Evolutionary conservation across 495 filamentous ascomycete genomes (phyloP).

Genomic region (Trichocladium antarcticum): DNA sequence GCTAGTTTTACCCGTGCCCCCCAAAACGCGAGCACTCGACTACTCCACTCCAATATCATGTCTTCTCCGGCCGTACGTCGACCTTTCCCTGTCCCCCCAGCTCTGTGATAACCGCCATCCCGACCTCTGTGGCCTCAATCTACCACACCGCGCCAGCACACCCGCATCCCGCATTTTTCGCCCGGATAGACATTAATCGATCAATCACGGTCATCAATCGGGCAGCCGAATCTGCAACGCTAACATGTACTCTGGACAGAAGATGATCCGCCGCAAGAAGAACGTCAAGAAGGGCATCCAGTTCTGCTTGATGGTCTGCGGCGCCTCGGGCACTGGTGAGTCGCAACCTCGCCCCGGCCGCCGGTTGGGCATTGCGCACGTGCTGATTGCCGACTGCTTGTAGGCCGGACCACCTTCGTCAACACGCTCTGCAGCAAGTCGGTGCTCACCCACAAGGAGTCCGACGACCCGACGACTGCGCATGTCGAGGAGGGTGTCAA

Average conservation of each 20-base stretch:
- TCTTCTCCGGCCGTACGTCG: conserved; percentile 32
- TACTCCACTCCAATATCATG: conserved; percentile 21
- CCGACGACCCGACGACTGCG: conserved; percentile 75
- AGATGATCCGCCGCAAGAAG: conserved; percentile 99
- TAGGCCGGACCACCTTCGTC: conserved; percentile 96
- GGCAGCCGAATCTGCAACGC: conserved; percentile 1
- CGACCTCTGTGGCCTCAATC: conserved; percentile 2
- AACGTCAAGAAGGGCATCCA: conserved; percentile 99
- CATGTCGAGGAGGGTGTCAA: conserved; percentile 93
- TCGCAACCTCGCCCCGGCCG: conserved; percentile 8
- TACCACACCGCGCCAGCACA: background rate
- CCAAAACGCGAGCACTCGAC: conserved; percentile 11
- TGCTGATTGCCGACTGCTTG: conserved; percentile 19
- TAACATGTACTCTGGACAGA: conserved; percentile 43
- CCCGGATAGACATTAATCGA: background rate
- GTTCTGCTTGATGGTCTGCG: conserved; percentile 99
- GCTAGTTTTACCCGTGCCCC: conserved; percentile 20
- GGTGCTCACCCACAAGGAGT: conserved; percentile 78
- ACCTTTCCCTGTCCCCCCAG: conserved; percentile 12
- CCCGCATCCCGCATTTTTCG: background rate
- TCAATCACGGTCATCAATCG: conserved; percentile 8
- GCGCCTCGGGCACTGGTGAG: conserved; percentile 94
- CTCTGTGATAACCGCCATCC: conserved; percentile 1
- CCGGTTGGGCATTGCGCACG: background rate
- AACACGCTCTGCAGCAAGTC: conserved; percentile 96